Evolutionary conservation across 805 yeast species (phyloP), one percentile per base, ranked within the genome.

Genomic region (Lipomyces kockii): DNA sequence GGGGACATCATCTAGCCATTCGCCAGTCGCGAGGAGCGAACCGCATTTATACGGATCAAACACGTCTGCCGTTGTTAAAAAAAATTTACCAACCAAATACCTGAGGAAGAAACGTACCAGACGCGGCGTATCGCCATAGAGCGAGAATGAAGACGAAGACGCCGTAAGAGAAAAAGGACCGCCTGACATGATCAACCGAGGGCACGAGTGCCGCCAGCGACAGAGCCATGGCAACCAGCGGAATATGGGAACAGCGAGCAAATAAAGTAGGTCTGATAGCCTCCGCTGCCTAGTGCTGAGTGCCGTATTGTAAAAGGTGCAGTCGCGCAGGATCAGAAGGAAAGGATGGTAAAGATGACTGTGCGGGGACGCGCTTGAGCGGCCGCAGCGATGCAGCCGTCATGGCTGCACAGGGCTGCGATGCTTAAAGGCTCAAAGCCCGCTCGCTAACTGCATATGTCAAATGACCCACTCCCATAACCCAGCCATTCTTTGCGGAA

Each of bases 11-110:
- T 61, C 63, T 27, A 64, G 67, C 69, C 68, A 69, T 32, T 52
- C 5, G 27, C 72, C 72, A 43, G 64, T 52, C 22, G 54, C 52
- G 2, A 69, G 61, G 57, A 69, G 58, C n/a, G 72, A 51, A 51
- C 54, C 35, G 65, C 72, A 69, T 25, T 68, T 62, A 63, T 69
- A 69, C 14, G 68, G 69, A 58, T 69, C 72, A 56, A 58, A 63
- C 17, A 63, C 56, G 57, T 69, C 71, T 65, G 20, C 2, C 58
- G 20, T 32, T 20, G 34, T 20, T 25, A 14, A 32, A 29, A 39
- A 29, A 25, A 27, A 29, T n/a, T n/a, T 32, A 22, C 54, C 14
- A 46, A n/a, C 51, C 46, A 56, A 56, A n/a, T 32, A 11, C 46
- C 17, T 39, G n/a, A 17, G 49, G 22, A 12, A 14, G 43, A 52